These are phyloP conservation scores for Lyophyllum shimeji DNA, from an alignment of 768 basidiomycete species.

Conservation along the genomic window DNA sequence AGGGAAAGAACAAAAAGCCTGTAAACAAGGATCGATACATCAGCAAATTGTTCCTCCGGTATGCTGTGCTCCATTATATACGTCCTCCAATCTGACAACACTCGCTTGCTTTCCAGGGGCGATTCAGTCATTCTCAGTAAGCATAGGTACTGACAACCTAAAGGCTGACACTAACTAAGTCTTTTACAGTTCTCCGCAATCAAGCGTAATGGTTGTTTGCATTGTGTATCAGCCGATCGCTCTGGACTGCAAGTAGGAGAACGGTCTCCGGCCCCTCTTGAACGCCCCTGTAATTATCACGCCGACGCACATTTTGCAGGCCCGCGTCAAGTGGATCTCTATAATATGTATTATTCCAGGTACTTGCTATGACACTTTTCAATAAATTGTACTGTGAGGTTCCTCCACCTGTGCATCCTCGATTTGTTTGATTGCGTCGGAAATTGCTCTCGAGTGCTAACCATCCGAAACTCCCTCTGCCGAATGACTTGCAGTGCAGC, in stretches of 20 bases:
- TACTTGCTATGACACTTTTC: slow-evolving; percentile 2
- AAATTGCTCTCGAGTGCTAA: slow-evolving; percentile 55
- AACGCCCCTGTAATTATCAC: neutral
- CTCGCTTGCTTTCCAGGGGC: slow-evolving; percentile 51
- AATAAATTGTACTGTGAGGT: slow-evolving; percentile 18
- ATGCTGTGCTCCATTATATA: slow-evolving; percentile 21
- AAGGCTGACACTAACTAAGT: slow-evolving; percentile 32
- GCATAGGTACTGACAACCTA: slow-evolving; percentile 30
- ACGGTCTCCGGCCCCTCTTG: neutral
- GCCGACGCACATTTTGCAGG: neutral
- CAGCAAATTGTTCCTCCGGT: slow-evolving; percentile 98
- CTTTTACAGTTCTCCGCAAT: slow-evolving; percentile 65
- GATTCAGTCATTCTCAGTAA: slow-evolving; percentile 97
- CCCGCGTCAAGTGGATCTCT: neutral
- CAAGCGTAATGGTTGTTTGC: slow-evolving; percentile 45
- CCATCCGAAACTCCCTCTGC: slow-evolving; percentile 60
- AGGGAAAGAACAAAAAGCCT: slow-evolving; percentile 98
- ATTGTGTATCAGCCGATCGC: neutral
- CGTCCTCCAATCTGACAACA: slow-evolving; percentile 4
- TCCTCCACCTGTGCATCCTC: slow-evolving; percentile 16
- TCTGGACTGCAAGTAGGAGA: neutral
- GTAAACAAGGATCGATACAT: slow-evolving; percentile 99
- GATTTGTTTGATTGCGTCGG: slow-evolving; percentile 44
- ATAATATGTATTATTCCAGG: slow-evolving; percentile 4
- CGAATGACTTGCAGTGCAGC: slow-evolving; percentile 39